Evolutionary conservation across 306 rosid species (phyloP).

Genomic region (Macrotyloma uniflorum): DNA sequence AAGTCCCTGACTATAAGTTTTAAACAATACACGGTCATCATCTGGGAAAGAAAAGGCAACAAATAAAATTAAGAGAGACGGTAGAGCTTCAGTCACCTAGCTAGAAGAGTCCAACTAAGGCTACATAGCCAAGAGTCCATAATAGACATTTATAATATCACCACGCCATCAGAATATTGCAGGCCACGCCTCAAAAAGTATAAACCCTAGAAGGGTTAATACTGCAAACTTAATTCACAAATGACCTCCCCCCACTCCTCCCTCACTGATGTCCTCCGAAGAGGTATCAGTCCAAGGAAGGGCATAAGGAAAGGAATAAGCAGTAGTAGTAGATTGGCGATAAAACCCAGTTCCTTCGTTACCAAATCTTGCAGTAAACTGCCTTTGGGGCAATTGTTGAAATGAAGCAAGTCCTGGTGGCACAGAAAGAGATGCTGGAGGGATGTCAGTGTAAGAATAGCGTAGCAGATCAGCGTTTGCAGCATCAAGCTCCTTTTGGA

Average conservation of each 20-base stretch:
- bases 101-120: slow-evolving; percentile 43
- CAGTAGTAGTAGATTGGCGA: slow-evolving; percentile 41
- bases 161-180: slow-evolving; percentile 39
- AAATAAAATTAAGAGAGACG: slow-evolving; percentile 34
- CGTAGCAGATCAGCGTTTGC: slow-evolving; percentile 88
- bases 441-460: slow-evolving; percentile 66
- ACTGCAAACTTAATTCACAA: slow-evolving; percentile 44
- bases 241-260: slow-evolving; percentile 53
- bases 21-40: slow-evolving; percentile 22
- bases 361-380: slow-evolving; percentile 40
- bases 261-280: slow-evolving; percentile 51
- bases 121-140: slow-evolving; percentile 47
- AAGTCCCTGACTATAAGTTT: slow-evolving; percentile 10
- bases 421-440: slow-evolving; percentile 45
- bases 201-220: slow-evolving; percentile 58
- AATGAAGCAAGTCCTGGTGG: slow-evolving; percentile 42
- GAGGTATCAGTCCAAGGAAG: slow-evolving; percentile 71
- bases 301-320: slow-evolving; percentile 58
- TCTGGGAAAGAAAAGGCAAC: slow-evolving; percentile 20
- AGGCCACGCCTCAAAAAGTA: slow-evolving; percentile 41
- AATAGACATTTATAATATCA: slow-evolving; percentile 41
- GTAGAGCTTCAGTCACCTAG: slow-evolving; percentile 40
- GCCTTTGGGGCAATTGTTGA: slow-evolving; percentile 44
- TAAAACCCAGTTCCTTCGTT: slow-evolving; percentile 54
- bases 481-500: slow-evolving; percentile 88